phyloP scores from a whole-genome alignment of 2,329 filamentous ascomycete species.

The Emergomyces africanus region DNA sequence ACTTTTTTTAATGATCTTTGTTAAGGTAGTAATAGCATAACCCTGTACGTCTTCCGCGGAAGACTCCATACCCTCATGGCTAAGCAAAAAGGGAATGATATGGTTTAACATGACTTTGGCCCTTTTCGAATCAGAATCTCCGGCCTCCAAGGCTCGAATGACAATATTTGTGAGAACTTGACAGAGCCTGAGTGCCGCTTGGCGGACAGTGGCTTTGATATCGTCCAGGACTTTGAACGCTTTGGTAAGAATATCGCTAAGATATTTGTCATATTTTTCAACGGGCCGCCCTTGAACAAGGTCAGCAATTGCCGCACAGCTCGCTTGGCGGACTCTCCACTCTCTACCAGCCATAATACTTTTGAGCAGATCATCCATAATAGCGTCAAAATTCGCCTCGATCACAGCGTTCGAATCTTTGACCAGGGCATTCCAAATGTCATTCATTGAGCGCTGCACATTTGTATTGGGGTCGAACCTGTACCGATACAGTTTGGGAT shows the following conservation, averaged over 20 bases:
- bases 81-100: conserved; percentile 81
- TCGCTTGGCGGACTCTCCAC: conserved; percentile 87
- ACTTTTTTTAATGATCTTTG: conserved; percentile 82
- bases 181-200: conserved; percentile 68
- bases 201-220: conserved; percentile 81
- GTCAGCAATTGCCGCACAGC: conserved; percentile 79
- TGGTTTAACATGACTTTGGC: conserved; percentile 71
- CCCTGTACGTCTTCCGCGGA: conserved; percentile 74
- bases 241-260: conserved; percentile 71
- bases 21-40: conserved; percentile 69
- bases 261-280: conserved; percentile 67
- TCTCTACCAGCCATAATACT: conserved; percentile 73
- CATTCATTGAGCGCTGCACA: conserved; percentile 89
- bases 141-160: conserved; percentile 72
- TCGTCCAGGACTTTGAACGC: conserved; percentile 90
- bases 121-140: conserved; percentile 51
- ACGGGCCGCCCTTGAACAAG: conserved; percentile 70
- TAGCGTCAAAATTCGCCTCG: conserved; percentile 71
- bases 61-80: conserved; percentile 78
- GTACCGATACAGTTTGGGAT: conserved; percentile 89
- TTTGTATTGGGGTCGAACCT: conserved; percentile 90
- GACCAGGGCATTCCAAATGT: conserved; percentile 94
- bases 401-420: conserved; percentile 71
- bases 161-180: conserved; percentile 73
- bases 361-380: conserved; percentile 74